Base-by-base conservation (phyloP, 192 early-diverging fungal species). In the Coemansia sp. region DNA sequence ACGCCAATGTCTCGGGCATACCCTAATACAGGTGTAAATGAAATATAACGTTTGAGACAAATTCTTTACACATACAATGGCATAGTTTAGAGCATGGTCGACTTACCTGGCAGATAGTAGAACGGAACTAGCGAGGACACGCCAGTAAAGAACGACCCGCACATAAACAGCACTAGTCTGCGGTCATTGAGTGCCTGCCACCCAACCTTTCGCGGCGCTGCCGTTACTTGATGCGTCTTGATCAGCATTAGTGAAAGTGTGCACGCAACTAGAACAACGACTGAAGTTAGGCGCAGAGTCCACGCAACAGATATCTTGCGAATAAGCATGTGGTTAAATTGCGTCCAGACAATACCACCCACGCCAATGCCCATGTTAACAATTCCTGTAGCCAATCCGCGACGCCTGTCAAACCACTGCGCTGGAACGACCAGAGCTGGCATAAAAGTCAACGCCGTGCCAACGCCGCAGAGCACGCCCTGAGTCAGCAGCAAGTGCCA, bases 321-420 rank as follows among this genome's bases (percentile, higher is more conserved):
- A 33, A 93, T 82, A 13, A 93, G 79, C 33, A 73, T 36, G 29
- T 85, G 86, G 66, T 85, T 84, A 27, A 93, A 75, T n/a, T 87
- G 86, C 1, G 88, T 80, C 67, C 92, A 78, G 22, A 87, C 82
- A 10, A 94, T 75, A 2, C 92, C 93, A 44, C 93, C 93, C 55
- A 92, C 71, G 18, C 93, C 93, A 11, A 87, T 82, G 3, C 93
- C 93, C 49, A 90, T 66, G 27, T 81, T 77, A n/a, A 86, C 81
- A 38, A 86, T 78, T 10, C 90, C 90, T 1, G 87, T 64, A 4
- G 90, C 90, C 13, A 88, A 51, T 3, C 86, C 88, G 44, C 87
- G 80, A 12, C 83, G 78, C 61, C 73, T 85, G 20, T 84, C 82
- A 75, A 88, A 89, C 87, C 87, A 89, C 74, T 87, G 87, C 5